These are phyloP conservation scores for Arxiozyma telluris DNA, from an alignment of 1,139 yeast species.

Conservation along the genomic window DNA sequence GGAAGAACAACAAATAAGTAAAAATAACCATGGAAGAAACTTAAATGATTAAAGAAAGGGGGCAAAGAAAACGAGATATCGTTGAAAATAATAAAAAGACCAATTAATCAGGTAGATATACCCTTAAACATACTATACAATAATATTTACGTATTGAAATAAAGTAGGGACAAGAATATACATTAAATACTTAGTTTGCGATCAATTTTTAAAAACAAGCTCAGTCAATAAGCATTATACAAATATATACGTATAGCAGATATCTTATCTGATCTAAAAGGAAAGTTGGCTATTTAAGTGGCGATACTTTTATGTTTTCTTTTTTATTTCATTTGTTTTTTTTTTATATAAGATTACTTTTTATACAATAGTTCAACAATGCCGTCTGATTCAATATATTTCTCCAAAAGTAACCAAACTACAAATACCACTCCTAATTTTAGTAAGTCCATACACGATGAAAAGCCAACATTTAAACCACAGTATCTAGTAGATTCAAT, in stretches of 20 bases:
- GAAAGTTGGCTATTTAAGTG: no score
- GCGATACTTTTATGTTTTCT: not conserved
- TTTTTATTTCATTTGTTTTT: not conserved
- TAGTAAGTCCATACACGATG: slow-evolving; percentile 8
- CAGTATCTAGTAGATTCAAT: slow-evolving; percentile 5
- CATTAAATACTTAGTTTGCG: no score
- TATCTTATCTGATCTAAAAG: not conserved
- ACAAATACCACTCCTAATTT: not conserved
- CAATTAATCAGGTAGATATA: not conserved
- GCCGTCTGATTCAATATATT: slow-evolving; percentile 1
- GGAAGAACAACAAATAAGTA: no score
- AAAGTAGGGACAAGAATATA: no score
- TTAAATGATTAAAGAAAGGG: no score
- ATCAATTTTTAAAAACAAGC: not conserved
- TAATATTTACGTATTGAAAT: not conserved
- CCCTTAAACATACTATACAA: not conserved
- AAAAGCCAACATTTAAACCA: slow-evolving; percentile 11
- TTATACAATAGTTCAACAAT: not conserved
- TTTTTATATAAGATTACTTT: not conserved
- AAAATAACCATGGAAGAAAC: no score
- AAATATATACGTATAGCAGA: no score
- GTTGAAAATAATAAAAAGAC: no score
- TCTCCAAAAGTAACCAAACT: not conserved
- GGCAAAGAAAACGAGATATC: no score
- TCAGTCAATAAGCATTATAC: not conserved